These are phyloP conservation scores for Botrytis deweyae DNA, from an alignment of 2,329 filamentous ascomycete genomes.

Conservation along the genomic window DNA sequence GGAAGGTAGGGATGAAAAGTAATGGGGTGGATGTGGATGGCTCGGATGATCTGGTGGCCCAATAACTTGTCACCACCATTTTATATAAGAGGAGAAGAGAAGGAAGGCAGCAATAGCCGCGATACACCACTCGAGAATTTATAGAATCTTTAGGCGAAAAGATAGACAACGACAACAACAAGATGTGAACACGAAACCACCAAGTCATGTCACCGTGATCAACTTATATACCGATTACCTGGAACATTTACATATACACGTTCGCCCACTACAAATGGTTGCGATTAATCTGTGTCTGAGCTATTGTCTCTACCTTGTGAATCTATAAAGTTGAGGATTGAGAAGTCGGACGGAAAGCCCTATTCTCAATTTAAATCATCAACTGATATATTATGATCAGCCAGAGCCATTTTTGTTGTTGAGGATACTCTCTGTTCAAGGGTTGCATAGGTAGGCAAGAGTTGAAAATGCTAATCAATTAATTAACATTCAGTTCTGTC, in stretches of 20 bases:
- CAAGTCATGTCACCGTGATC: neutral
- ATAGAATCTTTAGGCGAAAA: neutral
- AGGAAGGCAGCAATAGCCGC: slow-evolving; percentile 3
- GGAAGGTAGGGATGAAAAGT: neutral
- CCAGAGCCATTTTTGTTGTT: no score
- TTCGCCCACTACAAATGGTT: neutral
- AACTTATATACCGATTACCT: neutral
- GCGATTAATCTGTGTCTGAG: neutral
- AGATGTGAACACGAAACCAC: neutral
- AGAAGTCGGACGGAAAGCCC: neutral
- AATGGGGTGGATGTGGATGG: neutral
- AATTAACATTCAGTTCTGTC: neutral
- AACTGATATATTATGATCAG: neutral
- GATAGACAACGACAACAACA: neutral
- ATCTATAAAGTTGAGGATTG: neutral
- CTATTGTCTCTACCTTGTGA: neutral
- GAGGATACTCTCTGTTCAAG: neutral
- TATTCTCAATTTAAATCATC: no score
- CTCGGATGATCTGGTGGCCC: neutral
- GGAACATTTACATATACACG: neutral
- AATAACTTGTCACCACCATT: neutral
- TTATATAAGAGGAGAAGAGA: neutral
- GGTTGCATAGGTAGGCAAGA: neutral
- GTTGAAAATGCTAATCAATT: neutral
- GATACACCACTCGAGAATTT: neutral